Base-by-base conservation (phyloP, 371 early-diverging fungal genomes). In the Mortierella sp. region DNA sequence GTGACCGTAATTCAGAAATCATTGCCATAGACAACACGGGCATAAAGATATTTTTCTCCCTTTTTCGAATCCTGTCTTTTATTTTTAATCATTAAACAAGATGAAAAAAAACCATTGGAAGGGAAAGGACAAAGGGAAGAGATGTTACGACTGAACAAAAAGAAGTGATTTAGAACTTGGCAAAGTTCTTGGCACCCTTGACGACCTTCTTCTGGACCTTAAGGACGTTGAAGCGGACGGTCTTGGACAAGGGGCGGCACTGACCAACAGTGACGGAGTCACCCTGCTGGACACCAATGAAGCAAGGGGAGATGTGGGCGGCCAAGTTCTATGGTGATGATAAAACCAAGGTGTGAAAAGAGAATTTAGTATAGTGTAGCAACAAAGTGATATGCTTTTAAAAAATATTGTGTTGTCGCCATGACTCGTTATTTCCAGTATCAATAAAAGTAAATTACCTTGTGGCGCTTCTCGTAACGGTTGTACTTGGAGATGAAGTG, bases 401-500 rank as follows among this genome's bases (percentile, higher is more conserved):
- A n/a, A n/a, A n/a, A 37, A 4, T 3, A 37, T 8, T 10, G 40
- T 37, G 13, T 37, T 37, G 8, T 37, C 8, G 40, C 13, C 40
- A 10, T 37, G 40, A 37, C 8, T 4, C 8, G 4, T 8, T 37
- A 37, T 37, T 8, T 37, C 8, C 4, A 1, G 19, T 43, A 0
- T 43, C 2, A n/a, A n/a, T n/a, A n/a, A n/a, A n/a, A n/a, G n/a
- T 15, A 2, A 22, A 31, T 70, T 73, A 79, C 79, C 79, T 95
- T 99, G 94, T 99, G 99, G 84, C 99, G 95, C 96, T 99, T 99
- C 92, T 99, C 99, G 90, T 98, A 99, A 94, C 99, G 97, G 93
- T 99, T 98, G 95, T 99, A 99, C 92, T 99, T 99, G 88, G 95
- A 93, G 86, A 99, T 93, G 93, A 96, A 99, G 94, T 99, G 98